phyloP scores from a whole-genome alignment of 2,329 filamentous ascomycete species.

The Coniosporium tulheliwenetii region DNA sequence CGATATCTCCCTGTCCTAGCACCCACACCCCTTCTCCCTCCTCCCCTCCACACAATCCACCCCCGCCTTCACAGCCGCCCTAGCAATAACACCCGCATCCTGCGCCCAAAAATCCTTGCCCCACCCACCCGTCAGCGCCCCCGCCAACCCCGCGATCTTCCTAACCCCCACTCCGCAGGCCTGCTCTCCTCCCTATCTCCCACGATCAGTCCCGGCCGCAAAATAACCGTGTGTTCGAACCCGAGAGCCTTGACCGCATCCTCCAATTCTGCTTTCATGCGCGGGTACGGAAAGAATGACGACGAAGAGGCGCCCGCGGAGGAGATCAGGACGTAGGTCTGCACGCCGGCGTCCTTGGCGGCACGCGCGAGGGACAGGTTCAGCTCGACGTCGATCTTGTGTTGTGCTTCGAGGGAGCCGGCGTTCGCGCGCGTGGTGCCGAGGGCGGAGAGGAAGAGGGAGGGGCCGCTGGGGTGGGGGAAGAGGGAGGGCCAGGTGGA shows the following conservation, averaged over 20 bases:
- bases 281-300: slow-evolving; percentile 37
- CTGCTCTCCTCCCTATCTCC: slow-evolving; percentile 51
- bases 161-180: slow-evolving; percentile 40
- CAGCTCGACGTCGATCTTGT: slow-evolving; percentile 76
- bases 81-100: slow-evolving; percentile 57
- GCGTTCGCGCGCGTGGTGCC: slow-evolving; percentile 66
- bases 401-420: slow-evolving; percentile 63
- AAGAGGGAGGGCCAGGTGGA: slow-evolving; percentile 47
- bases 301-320: slow-evolving; percentile 35
- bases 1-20: slow-evolving; percentile 44
- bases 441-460: slow-evolving; percentile 59
- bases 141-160: slow-evolving; percentile 39
- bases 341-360: slow-evolving; percentile 55
- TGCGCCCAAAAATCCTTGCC: slow-evolving; percentile 55
- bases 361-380: slow-evolving; percentile 65
- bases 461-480: slow-evolving; percentile 39
- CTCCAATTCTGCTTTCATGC: slow-evolving; percentile 83
- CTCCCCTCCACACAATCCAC: slow-evolving; percentile 35
- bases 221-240: slow-evolving; percentile 65
- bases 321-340: slow-evolving; percentile 66
- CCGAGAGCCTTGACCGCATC: slow-evolving; percentile 54
- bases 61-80: slow-evolving; percentile 47
- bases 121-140: slow-evolving; percentile 31
- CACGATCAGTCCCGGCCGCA: slow-evolving; percentile 59
- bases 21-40: slow-evolving; percentile 44